Conservation (phyloP, 805 yeast species). For the Blastobotrys terrestris region DNA sequence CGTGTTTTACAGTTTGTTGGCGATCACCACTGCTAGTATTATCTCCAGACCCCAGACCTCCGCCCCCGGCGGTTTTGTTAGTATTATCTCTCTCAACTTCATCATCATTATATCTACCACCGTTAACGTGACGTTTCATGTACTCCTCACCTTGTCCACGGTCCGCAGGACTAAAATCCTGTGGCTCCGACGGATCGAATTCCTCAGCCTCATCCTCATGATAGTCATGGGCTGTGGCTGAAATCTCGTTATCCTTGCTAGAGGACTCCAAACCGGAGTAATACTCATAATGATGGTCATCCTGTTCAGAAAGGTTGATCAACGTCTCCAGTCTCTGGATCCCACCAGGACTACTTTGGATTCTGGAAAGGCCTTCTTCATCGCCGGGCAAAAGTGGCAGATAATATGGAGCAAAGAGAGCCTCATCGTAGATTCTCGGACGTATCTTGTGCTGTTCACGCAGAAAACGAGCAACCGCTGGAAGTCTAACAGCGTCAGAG, state of each 20-base stretch:
- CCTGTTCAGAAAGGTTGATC: conserved; percentile 73
- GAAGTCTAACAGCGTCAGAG: conserved; percentile 72
- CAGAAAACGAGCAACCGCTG: conserved; percentile 57
- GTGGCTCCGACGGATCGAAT: conserved; percentile 93
- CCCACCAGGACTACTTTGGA: conserved; percentile 31
- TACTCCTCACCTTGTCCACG: conserved; percentile 6
- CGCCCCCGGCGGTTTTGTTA: not conserved
- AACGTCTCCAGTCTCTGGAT: conserved; percentile 61
- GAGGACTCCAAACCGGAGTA: conserved; percentile 63
- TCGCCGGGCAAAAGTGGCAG: conserved; percentile 80
- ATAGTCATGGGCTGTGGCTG: conserved; percentile 41
- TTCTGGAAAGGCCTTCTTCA: conserved; percentile 33
- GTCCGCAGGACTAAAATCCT: conserved; percentile 55
- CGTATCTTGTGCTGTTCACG: conserved; percentile 69
- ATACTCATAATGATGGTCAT: conserved; percentile 89
- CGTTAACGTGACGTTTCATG: not conserved
- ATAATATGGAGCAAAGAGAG: conserved; percentile 83
- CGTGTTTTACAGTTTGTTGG: not conserved
- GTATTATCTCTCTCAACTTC: no score
- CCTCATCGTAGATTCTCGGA: conserved; percentile 87
- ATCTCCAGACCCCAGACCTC: not conserved
- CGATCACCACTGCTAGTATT: not conserved
- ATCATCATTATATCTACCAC: not conserved
- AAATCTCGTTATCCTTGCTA: conserved; percentile 30
- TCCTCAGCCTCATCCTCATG: conserved; percentile 33